phyloP scores from a whole-genome alignment of 805 yeast genomes.

The Cyberlindnera suaveolens region DNA sequence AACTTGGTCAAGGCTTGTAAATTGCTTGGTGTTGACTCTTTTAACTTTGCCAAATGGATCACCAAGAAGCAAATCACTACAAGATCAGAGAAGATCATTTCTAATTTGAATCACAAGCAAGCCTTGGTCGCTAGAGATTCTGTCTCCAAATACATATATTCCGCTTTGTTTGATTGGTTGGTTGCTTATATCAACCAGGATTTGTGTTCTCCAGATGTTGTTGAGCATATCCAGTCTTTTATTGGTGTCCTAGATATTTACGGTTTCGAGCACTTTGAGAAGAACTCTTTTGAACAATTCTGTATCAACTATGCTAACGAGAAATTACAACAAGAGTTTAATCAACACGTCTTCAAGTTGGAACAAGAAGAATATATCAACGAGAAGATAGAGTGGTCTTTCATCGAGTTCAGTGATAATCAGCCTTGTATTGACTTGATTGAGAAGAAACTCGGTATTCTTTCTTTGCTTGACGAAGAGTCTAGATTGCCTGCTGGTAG shows the following conservation, averaged over 20 bases:
- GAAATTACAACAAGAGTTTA: conserved; percentile 94
- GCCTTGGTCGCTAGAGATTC: conserved; percentile 93
- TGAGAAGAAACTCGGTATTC: conserved; percentile 82
- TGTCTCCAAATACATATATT: conserved; percentile 90
- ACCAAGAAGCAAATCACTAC: conserved; percentile 87
- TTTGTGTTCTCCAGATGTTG: conserved; percentile 69
- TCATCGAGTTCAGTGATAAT: conserved; percentile 91
- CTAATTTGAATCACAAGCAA: conserved; percentile 75
- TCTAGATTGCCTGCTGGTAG: conserved; percentile 90
- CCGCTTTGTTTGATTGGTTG: conserved; percentile 93
- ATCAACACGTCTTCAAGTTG: conserved; percentile 92
- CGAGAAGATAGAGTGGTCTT: conserved; percentile 94
- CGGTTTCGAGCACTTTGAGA: conserved; percentile 94
- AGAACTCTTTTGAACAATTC: conserved; percentile 93
- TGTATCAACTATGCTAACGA: conserved; percentile 97
- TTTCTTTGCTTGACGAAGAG: conserved; percentile 89
- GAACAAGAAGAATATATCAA: conserved; percentile 93
- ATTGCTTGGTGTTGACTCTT: conserved; percentile 72
- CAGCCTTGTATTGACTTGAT: conserved; percentile 94
- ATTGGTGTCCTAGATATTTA: conserved; percentile 97
- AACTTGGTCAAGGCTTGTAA: conserved; percentile 77
- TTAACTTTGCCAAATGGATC: conserved; percentile 79
- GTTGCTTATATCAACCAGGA: conserved; percentile 79
- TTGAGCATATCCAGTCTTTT: conserved; percentile 55
- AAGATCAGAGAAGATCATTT: conserved; percentile 85